Percentiles rank a stretch among this genome's conserved stretches.
Evolutionary conservation across 2,329 filamentous ascomycete species (phyloP).

Genomic region (Alternaria angustiovoidea): DNA sequence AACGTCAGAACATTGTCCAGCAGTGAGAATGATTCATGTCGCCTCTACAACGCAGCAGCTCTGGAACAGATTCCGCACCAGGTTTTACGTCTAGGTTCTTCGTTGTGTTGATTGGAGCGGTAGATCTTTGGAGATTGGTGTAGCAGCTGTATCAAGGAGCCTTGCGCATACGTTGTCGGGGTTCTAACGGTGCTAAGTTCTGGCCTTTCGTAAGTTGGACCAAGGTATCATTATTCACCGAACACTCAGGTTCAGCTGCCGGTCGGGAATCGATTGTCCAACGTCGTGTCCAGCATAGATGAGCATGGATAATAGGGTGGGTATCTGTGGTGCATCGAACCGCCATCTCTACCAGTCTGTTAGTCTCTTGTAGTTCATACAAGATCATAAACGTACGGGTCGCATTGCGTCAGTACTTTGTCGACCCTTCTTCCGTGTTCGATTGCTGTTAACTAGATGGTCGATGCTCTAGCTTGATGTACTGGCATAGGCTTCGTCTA

Average conservation of each 20-base stretch:
- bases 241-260: neutral
- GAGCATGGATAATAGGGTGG: neutral
- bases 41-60: neutral
- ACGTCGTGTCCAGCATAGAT: neutral
- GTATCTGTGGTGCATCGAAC: too few species aligned
- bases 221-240: too few species aligned
- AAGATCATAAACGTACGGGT: neutral
- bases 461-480: neutral
- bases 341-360: neutral
- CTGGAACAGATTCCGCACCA: accelerated
- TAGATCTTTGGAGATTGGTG: neutral
- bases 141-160: neutral
- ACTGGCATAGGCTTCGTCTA: neutral
- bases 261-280: neutral
- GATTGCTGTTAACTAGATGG: neutral
- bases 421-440: neutral
- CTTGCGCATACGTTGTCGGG: neutral
- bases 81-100: neutral
- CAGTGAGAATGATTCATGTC: neutral
- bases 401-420: neutral
- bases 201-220: neutral
- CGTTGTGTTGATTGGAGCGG: neutral
- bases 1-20: neutral
- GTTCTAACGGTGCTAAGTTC: neutral
- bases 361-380: neutral